Evolutionary conservation across 106 monocot genomes (phyloP), one percentile per base, ranked within the genome.

Genomic region (Hemerocallis citrina): DNA sequence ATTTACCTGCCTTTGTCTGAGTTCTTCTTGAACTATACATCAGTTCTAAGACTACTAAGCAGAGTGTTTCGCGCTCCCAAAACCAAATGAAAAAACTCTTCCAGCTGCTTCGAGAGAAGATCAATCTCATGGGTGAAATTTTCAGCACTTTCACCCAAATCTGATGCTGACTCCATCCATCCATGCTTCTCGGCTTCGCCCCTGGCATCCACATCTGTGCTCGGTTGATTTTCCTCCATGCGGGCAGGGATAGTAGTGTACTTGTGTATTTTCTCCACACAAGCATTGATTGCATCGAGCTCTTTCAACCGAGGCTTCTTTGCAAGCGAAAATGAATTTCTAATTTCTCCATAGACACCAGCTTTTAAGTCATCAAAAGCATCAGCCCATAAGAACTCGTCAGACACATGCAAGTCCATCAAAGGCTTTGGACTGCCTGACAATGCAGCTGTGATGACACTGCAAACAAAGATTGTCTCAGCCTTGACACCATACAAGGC

Each of bases 401-500:
- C 71, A 48, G 76, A 58, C 66, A 84, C 74, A 17, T 72, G 59
- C 41, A 96, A 55, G 12, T 86, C 72, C 30, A 78, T 64, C 61
- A 84, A 55, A 6, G 70, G 62, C 21, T 64, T 65, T 5, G 75
- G 31, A n/a, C 68, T 79, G 23, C 83, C 78, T 0, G 72, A 73
- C 12, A 96, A 56, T 27, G 75, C 75, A 22, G 81, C 73, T 10
- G 54, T 52, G 5, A 90, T 35, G n/a, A 77, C 59, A 20, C 76
- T 69, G 33, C 83, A 84, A 20, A 91, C 50, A 60, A 90, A 84
- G 29, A 90, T 49, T 0, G 77, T 84, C 55, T 60, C 40, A n/a
- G 68, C 75, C 69, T 84, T 87, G 1, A 90, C 72, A 37, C 84
- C 90, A 65, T 90, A 79, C 60, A 96, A 64, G 2, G 83, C 90